phyloP scores from a whole-genome alignment of 2,329 filamentous ascomycete genomes.

The Cordyceps cateniannulata region DNA sequence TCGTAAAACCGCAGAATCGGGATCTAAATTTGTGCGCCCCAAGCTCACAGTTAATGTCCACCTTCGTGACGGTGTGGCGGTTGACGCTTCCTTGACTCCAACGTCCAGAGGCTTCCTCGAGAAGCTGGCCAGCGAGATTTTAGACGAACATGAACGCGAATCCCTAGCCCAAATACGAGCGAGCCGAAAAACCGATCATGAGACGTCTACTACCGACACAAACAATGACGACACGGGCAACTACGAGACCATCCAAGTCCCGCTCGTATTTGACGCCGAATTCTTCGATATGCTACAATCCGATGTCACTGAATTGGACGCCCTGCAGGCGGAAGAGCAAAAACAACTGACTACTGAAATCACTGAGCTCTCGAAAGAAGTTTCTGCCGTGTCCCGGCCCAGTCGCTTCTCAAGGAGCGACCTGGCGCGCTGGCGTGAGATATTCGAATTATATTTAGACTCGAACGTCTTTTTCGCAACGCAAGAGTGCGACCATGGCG shows the following conservation, averaged over 20 bases:
- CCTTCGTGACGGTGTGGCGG: slow-evolving; percentile 56
- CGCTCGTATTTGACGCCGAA: slow-evolving; percentile 67
- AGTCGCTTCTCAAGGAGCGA: slow-evolving; percentile 57
- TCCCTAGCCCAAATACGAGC: not conserved
- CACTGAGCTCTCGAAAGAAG: slow-evolving; percentile 53
- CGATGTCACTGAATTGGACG: slow-evolving; percentile 64
- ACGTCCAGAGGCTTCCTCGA: slow-evolving; percentile 59
- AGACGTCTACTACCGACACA: not conserved
- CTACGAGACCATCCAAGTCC: slow-evolving; percentile 56
- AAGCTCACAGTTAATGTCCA: slow-evolving; percentile 66
- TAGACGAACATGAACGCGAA: slow-evolving; percentile 2
- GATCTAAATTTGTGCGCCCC: slow-evolving; percentile 50
- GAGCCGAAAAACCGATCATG: not conserved
- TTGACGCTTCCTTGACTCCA: slow-evolving; percentile 62
- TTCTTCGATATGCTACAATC: slow-evolving; percentile 73
- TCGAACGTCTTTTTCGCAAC: slow-evolving; percentile 78
- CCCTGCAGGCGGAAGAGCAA: slow-evolving; percentile 61
- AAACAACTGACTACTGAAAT: slow-evolving; percentile 58
- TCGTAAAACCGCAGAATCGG: slow-evolving; percentile 23
- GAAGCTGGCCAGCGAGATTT: slow-evolving; percentile 43
- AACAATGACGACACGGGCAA: not conserved
- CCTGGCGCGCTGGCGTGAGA: slow-evolving; percentile 68
- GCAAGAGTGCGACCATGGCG: slow-evolving; percentile 62
- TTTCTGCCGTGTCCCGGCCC: slow-evolving; percentile 60
- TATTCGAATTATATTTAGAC: slow-evolving; percentile 77